Evolutionary conservation across 495 filamentous ascomycete species (phyloP), one percentile per base, ranked within the genome.

Genomic region (Penicillium salamii): DNA sequence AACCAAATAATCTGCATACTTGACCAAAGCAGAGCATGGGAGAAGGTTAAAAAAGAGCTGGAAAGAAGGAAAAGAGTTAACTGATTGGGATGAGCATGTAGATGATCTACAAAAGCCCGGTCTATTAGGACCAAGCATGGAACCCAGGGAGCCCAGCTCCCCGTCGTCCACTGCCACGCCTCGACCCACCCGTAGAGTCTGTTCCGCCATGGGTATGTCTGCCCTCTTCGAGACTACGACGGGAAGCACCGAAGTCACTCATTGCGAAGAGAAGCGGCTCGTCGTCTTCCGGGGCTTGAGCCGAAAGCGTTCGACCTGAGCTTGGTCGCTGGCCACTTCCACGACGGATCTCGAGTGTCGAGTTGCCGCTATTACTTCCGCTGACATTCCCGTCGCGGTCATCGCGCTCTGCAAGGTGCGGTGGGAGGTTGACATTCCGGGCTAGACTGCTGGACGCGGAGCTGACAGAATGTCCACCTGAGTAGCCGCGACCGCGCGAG

Each of bases 231-330:
- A 90, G 66, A 54, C 89, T 91, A 46, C 87, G 77, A 42, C 88
- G 79, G 12, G 80, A 83, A 14, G 65, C 69, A 5, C 82, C 85
- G 50, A 93, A 81, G 58, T 96, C 90, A 48, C 87, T 91, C 87
- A 95, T 91, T 33, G 87, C 86, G 59, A 96, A 95, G 14, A 95
- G 68, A 8, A 96, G 67, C 20, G 86, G 86, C 66, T 96, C 90
- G 14, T 91, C 90, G 46, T 95, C 90, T 36, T 78, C 74, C 23
- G 54, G 52, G 2, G 60, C 54, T 36, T 70, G 65, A 1, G 70
- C 66, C 23, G 71, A 66, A 2, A 55, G 50, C 3, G 63, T 53
- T 9, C 71, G 69, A 36, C 63, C 63, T 17, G 54, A 59, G 24
- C 68, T 60, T 9, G 67, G 56, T 7, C 72, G 69, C 40, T 66